Evolutionary conservation across 306 rosid genomes (phyloP), one percentile per base, ranked within the genome.

Genomic region (Malus sylvestris): DNA sequence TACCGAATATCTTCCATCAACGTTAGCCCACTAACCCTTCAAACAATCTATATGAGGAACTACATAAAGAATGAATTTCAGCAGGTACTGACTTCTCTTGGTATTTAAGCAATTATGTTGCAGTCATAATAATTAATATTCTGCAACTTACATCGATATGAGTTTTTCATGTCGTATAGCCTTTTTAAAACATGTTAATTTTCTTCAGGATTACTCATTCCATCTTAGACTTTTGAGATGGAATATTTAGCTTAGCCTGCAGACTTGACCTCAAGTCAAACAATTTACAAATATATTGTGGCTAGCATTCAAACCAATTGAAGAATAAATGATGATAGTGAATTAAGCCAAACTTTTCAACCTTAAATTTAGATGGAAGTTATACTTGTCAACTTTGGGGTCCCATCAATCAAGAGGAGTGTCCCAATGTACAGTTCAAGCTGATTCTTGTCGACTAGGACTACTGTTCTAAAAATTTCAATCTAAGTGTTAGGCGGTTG

Each of bases 401-500:
- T 23, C 23, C 44, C 38, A 38, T 60, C 18, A 60, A 32, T 60
- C 77, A 18, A 73, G 68, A 59, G 27, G 58, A 22, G 8, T 72
- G 67, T 15, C 38, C 76, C 16, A 13, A 15, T 30, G 2, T 38
- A 38, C 42, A 38, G 42, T 1, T 38, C 42, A 38, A 6, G 42
- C 42, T 38, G 42, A 38, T 38, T 38, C 42, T 35, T 35, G 40
- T 35, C 40, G 8, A 35, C 8, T 35, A 35, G 40, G 40, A 35
- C 0, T 1, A 38, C 1, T 38, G 0, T 7, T 7, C 0, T 1
- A 38, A 38, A 38, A 38, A 38, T 38, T 1, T 6, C 8, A 38
- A 0, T 0, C 2, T 7, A 38, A 1, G 9, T 0, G 0, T 0
- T 38, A 38, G 0, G 0, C 0, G 7, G 0, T 1, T 49, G 2